Base-by-base conservation (phyloP, 345 rosid species). In the Pistacia integerrima region DNA sequence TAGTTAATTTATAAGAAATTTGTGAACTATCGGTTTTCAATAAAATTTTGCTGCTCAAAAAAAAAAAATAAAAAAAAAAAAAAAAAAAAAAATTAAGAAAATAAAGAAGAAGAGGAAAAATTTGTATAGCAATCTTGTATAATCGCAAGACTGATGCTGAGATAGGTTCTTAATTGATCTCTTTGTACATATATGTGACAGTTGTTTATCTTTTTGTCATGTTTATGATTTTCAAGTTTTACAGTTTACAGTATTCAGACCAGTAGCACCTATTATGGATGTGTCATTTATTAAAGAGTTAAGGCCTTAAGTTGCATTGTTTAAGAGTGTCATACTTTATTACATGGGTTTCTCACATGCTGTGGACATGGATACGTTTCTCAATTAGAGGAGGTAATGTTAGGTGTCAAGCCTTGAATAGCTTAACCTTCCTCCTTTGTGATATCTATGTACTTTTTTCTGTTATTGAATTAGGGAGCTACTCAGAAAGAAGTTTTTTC, bases 401-500 rank as follows among this genome's bases (percentile, higher is more conserved):
- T 11, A 18, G 35, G 67, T 30, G 13, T 14, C 20, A 72, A 46
- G 57, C 69, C 33, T 69, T 18, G 14, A 49, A 38, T 49, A 30
- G 14, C 18, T 48, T 48, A 69, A 44, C 77, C 69, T 35, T 83
- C 72, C 64, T 77, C 71, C 49, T 44, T 33, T 20, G 28, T 79
- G 49, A 41, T 61, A 16, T 65, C 2, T 22, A 20, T 61, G 17
- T 10, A 30, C 16, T 69, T 54, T 83, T 54, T 66, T 33, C 20
- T 78, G 70, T 59, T 74, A 67, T 76, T 74, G 51, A 77, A 74
- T 60, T 76, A 77, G 87, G 82, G 51, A 77, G 57, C 16, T 30
- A 48, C 57, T 74, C 75, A 63, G 76, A 76, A 82, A 77, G 69
- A 72, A 54, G 56, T 69, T 70, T 14, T 38, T 62, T 74, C 72